A percentile compares a stretch with the other conserved stretches of the same genome.
These are phyloP conservation scores for Xanthoconium separans DNA, from an alignment of 1,284 basidiomycete species.

Conservation along the genomic window DNA sequence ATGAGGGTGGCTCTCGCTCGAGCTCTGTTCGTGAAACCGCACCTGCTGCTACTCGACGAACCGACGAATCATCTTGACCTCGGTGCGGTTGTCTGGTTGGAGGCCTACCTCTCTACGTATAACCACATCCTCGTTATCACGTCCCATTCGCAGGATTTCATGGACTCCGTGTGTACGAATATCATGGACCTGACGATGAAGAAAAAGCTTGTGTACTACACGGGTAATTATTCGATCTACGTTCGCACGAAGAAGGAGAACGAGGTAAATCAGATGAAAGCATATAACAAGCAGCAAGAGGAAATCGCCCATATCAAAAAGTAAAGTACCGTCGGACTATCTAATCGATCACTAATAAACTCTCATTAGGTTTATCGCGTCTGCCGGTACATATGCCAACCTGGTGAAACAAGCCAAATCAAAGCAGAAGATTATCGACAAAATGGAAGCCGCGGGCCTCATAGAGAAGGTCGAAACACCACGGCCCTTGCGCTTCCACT, in stretches of 20 bases:
- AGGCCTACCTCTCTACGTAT: conserved; percentile 96
- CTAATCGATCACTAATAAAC: conserved; percentile 12
- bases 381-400: conserved; percentile 98
- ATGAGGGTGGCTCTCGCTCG: conserved; percentile 98
- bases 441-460: conserved; percentile 99
- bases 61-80: conserved; percentile 91
- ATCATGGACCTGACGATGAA: conserved; percentile 94
- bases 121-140: conserved; percentile 98
- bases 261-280: conserved; percentile 99
- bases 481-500: conserved; percentile 87
- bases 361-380: conserved; percentile 83
- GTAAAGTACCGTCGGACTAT: conserved; percentile 39
- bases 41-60: conserved; percentile 90
- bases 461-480: conserved; percentile 84
- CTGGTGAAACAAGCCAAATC: conserved; percentile 98
- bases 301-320: conserved; percentile 98
- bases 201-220: conserved; percentile 90
- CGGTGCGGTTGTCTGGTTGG: conserved; percentile 98
- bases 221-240: conserved; percentile 96
- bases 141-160: conserved; percentile 97
- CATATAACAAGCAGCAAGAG: conserved; percentile 97
- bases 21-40: conserved; percentile 95
- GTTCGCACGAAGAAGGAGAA: conserved; percentile 96
- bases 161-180: conserved; percentile 97
- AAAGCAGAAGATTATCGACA: conserved; percentile 99